Conservation (phyloP, 441 rosid species). For the Biscutella laevigata region DNA sequence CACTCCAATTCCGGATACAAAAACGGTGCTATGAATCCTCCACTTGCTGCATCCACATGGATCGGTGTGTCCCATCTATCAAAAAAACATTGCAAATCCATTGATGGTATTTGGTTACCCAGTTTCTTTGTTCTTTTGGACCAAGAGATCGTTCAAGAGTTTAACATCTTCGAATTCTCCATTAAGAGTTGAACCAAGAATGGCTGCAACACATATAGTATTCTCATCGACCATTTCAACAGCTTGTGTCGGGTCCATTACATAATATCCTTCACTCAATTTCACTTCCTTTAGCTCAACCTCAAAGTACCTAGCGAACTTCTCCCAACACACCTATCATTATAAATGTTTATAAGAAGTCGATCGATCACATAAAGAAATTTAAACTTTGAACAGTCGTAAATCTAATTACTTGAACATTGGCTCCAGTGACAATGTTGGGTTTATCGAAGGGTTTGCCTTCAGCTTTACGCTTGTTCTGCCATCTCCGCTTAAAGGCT, state of each 20-base stretch:
- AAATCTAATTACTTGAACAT: conserved; percentile 34
- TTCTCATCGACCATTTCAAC: conserved; percentile 90
- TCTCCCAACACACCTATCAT: conserved; percentile 80
- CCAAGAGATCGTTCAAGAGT: conserved; percentile 60
- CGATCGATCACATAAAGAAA: background rate
- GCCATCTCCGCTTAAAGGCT: conserved; percentile 50
- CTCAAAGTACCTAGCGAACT: conserved; percentile 87
- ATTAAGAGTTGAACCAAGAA: conserved; percentile 80
- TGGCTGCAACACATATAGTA: conserved; percentile 87
- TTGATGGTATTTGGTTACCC: conserved; percentile 40
- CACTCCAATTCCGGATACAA: conserved; percentile 81
- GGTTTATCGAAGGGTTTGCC: conserved; percentile 44
- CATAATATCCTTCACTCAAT: conserved; percentile 74
- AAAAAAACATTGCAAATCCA: background rate
- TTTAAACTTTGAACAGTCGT: no score
- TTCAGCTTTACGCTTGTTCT: conserved; percentile 36
- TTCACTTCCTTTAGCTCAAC: conserved; percentile 89
- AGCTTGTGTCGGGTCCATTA: conserved; percentile 78
- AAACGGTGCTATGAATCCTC: conserved; percentile 87
- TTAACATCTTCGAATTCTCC: conserved; percentile 91
- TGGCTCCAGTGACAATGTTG: conserved; percentile 50
- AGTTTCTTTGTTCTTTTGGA: conserved; percentile 58
- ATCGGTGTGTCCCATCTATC: conserved; percentile 84
- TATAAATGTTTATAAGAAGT: background rate
- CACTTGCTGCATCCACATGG: conserved; percentile 94